phyloP scores from a whole-genome alignment of 2,329 filamentous ascomycete genomes.

The Hypoxylon sp. region DNA sequence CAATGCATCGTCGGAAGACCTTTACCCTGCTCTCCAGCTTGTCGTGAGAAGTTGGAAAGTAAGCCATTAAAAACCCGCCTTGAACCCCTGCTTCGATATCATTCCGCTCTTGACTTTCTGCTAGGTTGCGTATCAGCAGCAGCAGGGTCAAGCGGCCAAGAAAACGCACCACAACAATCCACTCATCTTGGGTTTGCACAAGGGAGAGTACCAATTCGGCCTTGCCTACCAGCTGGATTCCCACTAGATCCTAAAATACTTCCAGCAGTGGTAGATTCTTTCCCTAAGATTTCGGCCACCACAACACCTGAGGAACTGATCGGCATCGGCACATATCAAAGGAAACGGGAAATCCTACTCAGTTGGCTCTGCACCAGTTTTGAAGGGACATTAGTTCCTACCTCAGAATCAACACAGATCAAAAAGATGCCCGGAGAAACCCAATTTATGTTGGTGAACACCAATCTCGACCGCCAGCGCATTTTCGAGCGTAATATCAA shows the following conservation, averaged over 20 bases:
- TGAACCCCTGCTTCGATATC: background rate
- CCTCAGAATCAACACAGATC: background rate
- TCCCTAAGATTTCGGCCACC: background rate
- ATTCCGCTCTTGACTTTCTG: background rate
- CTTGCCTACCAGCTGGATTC: background rate
- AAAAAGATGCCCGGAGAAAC: background rate
- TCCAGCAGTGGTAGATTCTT: background rate
- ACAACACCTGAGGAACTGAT: background rate
- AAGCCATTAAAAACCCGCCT: background rate
- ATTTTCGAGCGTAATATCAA: background rate
- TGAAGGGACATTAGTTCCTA: background rate
- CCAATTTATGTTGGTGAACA: background rate
- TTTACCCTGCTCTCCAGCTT: background rate
- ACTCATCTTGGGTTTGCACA: too few species aligned
- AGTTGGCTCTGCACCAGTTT: background rate
- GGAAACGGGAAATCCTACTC: background rate
- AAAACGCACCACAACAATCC: background rate
- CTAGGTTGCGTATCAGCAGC: background rate
- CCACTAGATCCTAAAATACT: background rate
- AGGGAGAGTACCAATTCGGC: background rate
- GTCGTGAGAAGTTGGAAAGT: background rate
- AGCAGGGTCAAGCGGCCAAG: background rate
- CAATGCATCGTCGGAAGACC: background rate
- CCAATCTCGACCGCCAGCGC: background rate
- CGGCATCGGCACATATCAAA: background rate